phyloP scores from a whole-genome alignment of 345 rosid genomes.

The Eucalyptus regnans region DNA sequence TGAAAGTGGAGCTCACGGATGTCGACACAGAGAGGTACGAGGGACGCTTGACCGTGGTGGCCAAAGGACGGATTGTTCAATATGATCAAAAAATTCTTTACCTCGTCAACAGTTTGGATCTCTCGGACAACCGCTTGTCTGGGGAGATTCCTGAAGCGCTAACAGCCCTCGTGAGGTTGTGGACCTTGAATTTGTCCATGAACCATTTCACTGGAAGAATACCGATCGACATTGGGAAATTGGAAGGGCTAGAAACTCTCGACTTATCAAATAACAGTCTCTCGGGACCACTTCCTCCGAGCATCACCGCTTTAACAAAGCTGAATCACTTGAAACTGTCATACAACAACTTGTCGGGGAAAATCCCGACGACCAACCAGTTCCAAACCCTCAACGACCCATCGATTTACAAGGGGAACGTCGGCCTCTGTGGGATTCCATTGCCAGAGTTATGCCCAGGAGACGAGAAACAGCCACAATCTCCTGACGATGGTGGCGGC shows the following conservation, averaged over 20 bases:
- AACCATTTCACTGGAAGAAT: constrained; percentile 35
- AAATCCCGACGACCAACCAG: background rate
- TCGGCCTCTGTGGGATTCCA: background rate
- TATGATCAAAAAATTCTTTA: background rate
- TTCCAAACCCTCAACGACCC: background rate
- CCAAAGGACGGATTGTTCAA: background rate
- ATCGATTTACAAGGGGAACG: background rate
- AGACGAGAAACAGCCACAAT: background rate
- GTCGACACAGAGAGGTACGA: fast-evolving
- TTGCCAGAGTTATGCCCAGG: background rate
- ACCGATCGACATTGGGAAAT: constrained; percentile 22
- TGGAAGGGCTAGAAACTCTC: constrained; percentile 16
- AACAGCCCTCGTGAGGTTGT: constrained; percentile 8
- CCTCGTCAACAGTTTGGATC: constrained; percentile 12
- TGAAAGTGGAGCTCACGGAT: background rate
- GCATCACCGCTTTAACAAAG: background rate
- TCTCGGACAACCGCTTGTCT: constrained; percentile 14
- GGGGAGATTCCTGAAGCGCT: constrained; percentile 15
- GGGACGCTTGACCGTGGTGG: background rate
- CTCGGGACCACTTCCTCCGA: constrained; percentile 30
- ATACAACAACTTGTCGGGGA: background rate
- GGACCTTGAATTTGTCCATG: constrained; percentile 24
- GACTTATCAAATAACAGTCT: constrained; percentile 39
- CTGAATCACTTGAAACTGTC: background rate
- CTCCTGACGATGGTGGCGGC: background rate